Evolutionary conservation across 768 basidiomycete species (phyloP).

Genomic region (Trichaptum fuscoviolaceum): DNA sequence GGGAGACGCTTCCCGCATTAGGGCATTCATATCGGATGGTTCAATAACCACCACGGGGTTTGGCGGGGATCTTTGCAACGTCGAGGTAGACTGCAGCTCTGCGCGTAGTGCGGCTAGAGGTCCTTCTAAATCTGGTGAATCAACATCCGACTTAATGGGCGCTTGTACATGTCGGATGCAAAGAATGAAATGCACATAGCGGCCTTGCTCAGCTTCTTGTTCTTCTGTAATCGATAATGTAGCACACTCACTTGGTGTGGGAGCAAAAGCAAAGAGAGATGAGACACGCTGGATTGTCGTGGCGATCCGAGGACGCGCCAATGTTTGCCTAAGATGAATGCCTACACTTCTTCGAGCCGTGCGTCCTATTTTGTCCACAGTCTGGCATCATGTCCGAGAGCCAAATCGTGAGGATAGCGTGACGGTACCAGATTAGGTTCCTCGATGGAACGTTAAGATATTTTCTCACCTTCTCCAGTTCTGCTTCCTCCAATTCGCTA

Average conservation of each 20-base stretch:
- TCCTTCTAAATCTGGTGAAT: conserved; percentile 13
- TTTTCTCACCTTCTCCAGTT: conserved; percentile 58
- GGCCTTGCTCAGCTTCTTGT: conserved; percentile 7
- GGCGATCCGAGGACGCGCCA: conserved; percentile 63
- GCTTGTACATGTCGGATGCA: conserved; percentile 33
- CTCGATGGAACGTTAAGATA: background rate
- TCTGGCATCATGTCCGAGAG: conserved; percentile 29
- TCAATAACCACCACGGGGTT: background rate
- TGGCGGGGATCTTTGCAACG: background rate
- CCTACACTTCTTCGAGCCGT: conserved; percentile 63
- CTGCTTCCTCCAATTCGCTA: conserved; percentile 46
- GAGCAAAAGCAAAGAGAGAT: conserved; percentile 61
- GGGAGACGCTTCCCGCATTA: background rate
- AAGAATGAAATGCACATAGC: conserved; percentile 9
- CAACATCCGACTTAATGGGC: conserved; percentile 40
- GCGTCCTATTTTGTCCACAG: conserved; percentile 64
- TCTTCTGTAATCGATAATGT: conserved; percentile 9
- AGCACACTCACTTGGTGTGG: conserved; percentile 55
- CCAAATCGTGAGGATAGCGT: background rate
- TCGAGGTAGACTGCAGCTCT: background rate
- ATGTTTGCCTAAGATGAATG: conserved; percentile 65
- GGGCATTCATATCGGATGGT: background rate
- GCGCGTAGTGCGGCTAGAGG: background rate
- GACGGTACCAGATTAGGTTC: background rate
- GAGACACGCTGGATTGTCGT: conserved; percentile 67